Conservation (phyloP, 805 yeast species). For the Zygoascus bituminiphila region DNA sequence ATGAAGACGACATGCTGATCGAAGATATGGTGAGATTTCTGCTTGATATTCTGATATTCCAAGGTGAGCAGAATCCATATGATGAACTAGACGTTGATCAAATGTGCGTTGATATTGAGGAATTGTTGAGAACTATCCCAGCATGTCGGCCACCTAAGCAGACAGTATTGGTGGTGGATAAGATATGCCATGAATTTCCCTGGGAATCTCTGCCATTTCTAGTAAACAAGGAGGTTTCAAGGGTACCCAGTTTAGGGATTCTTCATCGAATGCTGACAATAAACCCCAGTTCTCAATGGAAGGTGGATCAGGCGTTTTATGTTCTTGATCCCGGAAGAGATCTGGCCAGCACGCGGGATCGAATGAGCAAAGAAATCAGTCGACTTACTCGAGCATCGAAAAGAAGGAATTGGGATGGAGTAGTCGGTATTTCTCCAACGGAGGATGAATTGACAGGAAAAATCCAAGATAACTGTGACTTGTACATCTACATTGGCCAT, state of each 20-base stretch:
- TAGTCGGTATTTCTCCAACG: conserved; percentile 45
- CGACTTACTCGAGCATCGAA: conserved; percentile 9
- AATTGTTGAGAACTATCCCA: conserved; percentile 16
- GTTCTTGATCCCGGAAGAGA: conserved; percentile 81
- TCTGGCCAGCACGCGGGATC: conserved; percentile 53
- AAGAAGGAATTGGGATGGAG: conserved; percentile 41
- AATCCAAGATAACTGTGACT: conserved; percentile 33
- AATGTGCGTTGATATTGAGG: conserved; percentile 45
- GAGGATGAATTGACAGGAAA: conserved; percentile 44
- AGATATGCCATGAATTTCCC: conserved; percentile 61
- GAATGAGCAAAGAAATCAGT: conserved; percentile 41
- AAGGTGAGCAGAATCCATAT: conserved; percentile 56
- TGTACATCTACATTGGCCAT: conserved; percentile 83
- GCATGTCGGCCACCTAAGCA: conserved; percentile 34
- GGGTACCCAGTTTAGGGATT: conserved; percentile 61
- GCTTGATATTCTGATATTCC: conserved; percentile 50
- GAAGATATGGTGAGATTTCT: conserved; percentile 60
- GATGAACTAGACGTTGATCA: conserved; percentile 57
- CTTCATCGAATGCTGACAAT: conserved; percentile 33
- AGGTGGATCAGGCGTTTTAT: conserved; percentile 40
- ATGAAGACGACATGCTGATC: conserved; percentile 34
- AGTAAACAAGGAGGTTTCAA: conserved; percentile 47
- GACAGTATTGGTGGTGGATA: conserved; percentile 61
- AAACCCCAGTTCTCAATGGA: conserved; percentile 17
- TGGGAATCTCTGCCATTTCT: conserved; percentile 79